Evolutionary conservation across 23 red algal species (phyloP).

Genomic region (Gracilariopsis chorda): DNA sequence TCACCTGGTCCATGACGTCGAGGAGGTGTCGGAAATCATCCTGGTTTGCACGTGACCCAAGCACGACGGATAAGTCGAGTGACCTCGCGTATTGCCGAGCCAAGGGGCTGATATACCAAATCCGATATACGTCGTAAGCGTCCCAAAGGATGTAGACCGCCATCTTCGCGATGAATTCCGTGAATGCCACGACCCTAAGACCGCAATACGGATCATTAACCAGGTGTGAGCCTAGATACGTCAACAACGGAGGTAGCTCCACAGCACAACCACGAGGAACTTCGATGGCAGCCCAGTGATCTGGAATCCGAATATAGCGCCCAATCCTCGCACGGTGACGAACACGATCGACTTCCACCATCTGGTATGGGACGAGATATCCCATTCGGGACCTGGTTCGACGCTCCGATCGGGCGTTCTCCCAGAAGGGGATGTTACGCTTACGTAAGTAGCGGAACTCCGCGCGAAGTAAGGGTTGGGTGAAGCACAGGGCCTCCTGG

Average conservation of each 20-base stretch:
- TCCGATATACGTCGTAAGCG: neutral
- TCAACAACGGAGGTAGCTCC: neutral
- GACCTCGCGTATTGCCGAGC: neutral
- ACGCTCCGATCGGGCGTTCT: too few relatives aligned
- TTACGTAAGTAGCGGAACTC: too few relatives aligned
- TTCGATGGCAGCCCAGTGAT: too few relatives aligned
- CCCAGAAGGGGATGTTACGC: too few relatives aligned
- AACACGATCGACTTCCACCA: too few relatives aligned
- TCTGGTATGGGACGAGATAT: neutral
- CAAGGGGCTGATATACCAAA: conserved; percentile 3
- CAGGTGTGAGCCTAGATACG: neutral
- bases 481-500: too few relatives aligned
- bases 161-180: neutral
- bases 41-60: neutral
- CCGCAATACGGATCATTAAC: neutral
- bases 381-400: neutral
- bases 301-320: too few relatives aligned
- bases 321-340: too few relatives aligned
- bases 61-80: neutral
- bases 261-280: neutral
- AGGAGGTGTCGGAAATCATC: neutral
- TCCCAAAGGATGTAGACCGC: neutral
- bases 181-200: neutral
- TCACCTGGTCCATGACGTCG: neutral
- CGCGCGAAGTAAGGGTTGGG: too few relatives aligned